phyloP scores from a whole-genome alignment of 1,284 basidiomycete genomes.

The Austropuccinia psidii region DNA sequence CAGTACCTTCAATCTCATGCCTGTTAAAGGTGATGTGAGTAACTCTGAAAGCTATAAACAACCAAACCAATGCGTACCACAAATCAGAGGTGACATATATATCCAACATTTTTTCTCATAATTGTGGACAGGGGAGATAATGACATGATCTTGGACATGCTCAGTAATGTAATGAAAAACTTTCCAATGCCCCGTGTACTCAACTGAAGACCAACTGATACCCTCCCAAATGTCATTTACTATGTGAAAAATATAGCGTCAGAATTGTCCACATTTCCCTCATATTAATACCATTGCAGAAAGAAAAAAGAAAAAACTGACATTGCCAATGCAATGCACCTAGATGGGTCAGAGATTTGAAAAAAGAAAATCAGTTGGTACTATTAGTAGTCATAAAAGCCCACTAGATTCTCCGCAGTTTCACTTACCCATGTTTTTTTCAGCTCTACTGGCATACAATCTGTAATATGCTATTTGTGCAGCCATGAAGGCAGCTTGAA shows the following conservation, averaged over 20 bases:
- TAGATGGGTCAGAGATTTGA: neutral
- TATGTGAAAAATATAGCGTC: too few species aligned
- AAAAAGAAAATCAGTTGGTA: neutral
- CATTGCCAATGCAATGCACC: constrained; percentile 42
- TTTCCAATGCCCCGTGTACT: constrained; percentile 60
- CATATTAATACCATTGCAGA: neutral
- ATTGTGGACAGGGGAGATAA: constrained; percentile 53
- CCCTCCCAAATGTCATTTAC: constrained; percentile 63
- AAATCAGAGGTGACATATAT: constrained; percentile 55
- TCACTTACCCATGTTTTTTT: constrained; percentile 59
- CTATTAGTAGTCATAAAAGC: too few species aligned
- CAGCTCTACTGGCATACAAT: constrained; percentile 54
- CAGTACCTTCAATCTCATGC: constrained; percentile 53
- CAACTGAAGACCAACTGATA: constrained; percentile 57
- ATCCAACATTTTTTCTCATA: constrained; percentile 55
- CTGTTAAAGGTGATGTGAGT: too few species aligned
- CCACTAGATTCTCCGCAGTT: neutral
- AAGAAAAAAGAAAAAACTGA: neutral
- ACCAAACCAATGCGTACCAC: constrained; percentile 41
- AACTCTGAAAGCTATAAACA: too few species aligned
- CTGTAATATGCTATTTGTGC: constrained; percentile 58
- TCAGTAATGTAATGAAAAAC: constrained; percentile 56
- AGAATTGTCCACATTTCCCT: neutral
- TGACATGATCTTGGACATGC: constrained; percentile 52
- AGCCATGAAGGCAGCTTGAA: constrained; percentile 56